Evolutionary conservation across 2,329 filamentous ascomycete species (phyloP), one percentile per base, ranked within the genome.

Genomic region (Alternaria arborescens): DNA sequence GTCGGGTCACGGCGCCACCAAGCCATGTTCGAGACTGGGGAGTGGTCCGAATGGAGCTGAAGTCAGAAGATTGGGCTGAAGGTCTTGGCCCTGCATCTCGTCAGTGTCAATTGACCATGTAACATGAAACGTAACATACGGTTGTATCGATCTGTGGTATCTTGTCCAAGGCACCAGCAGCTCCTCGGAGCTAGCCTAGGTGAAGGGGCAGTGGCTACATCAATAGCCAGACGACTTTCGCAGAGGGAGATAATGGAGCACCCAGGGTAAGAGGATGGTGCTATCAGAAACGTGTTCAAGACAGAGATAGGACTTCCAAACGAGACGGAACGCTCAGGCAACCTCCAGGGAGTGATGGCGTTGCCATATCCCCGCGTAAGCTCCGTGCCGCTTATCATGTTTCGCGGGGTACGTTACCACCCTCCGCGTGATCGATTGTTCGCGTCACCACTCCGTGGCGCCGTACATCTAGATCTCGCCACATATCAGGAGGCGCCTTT

Each of bases 1-100:
- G 67, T 66, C 22, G 72, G 64, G 51, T 76, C 70, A 46, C 69
- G 71, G 38, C 69, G 73, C 73, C 73, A 75, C 75, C 71, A 75
- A 43, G 62, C 51, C 70, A 72, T 73, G 18, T 52, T 64, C 28
- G 36, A 52, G 14, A 34, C 34, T 46, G 42, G 36, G 11, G 22
- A 54, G 3, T 36, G 30, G 30, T 18, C 32, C 26, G 12, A 20
- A 34, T 18, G 22, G 34, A 47, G 14, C 16, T 34, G 12, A 32
- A 20, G 34, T 26, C 4, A 20, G 32, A 24, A 18, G 36, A 40
- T 28, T 28, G 40, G 24, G 11, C 34, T 14, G 41, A 8, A 8
- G 16, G 16, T 11, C n/a, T 22, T 36, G 14, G 11, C 4, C 24
- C 4, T 32, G 18, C 24, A 11, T 22, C 24, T 18, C 3, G 18